Evolutionary conservation across 2,329 filamentous ascomycete species (phyloP).

Genomic region (Calonectria crousiana): DNA sequence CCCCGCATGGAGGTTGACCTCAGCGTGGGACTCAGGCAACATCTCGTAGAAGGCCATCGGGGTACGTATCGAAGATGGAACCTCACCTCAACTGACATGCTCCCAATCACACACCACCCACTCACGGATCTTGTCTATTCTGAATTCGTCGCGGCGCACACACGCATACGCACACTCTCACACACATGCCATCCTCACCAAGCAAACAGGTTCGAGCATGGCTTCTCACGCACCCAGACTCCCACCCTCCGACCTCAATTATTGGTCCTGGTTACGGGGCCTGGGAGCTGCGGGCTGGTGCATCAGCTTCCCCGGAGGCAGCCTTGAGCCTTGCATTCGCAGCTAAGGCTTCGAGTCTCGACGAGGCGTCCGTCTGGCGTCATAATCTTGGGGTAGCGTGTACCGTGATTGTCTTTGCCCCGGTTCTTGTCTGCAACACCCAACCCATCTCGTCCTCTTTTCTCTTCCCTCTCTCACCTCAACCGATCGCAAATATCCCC

Average conservation of each 20-base stretch:
- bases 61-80: slow-evolving; percentile 15
- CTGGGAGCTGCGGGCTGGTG: background rate
- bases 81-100: slow-evolving; percentile 16
- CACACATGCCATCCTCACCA: slow-evolving; percentile 3
- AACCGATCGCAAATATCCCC: slow-evolving; percentile 33
- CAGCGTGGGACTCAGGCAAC: slow-evolving; percentile 17
- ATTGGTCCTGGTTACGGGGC: slow-evolving; percentile 1
- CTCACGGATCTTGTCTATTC: background rate
- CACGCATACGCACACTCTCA: background rate
- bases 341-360: background rate
- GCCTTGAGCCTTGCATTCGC: slow-evolving; percentile 10
- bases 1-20: slow-evolving; percentile 18
- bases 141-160: slow-evolving; percentile 5
- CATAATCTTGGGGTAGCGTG: background rate
- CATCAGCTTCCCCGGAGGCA: slow-evolving; percentile 21
- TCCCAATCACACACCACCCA: slow-evolving; percentile 20
- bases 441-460: background rate
- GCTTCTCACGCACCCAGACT: slow-evolving; percentile 5
- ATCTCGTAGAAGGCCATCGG: background rate
- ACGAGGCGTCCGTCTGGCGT: background rate
- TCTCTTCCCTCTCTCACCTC: slow-evolving; percentile 27
- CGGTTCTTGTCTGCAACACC: slow-evolving; percentile 12
- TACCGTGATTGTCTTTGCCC: slow-evolving; percentile 2
- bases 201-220: background rate
- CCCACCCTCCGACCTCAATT: slow-evolving; percentile 8